These are phyloP conservation scores for Hippophae tibetana DNA, from an alignment of 306 rosid species.

Conservation along the genomic window DNA sequence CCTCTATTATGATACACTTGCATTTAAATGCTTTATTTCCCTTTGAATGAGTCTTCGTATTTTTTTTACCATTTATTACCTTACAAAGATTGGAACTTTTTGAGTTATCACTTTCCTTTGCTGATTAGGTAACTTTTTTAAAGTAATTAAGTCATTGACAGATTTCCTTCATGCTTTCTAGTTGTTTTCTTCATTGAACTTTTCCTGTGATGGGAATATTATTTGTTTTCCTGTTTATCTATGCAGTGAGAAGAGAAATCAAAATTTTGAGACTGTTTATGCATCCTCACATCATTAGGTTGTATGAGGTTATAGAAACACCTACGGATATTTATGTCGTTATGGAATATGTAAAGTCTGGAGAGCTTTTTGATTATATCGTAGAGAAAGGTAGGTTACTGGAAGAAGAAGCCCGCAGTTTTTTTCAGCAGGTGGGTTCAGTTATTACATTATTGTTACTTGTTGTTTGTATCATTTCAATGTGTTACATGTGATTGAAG, in stretches of 20 bases:
- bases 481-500: constrained; percentile 1
- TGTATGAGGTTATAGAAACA: constrained; percentile 85
- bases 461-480: constrained; percentile 9
- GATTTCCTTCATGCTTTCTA: background rate
- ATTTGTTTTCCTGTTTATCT: background rate
- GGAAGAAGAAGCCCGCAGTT: constrained; percentile 91
- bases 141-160: no score
- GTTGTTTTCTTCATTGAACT: background rate
- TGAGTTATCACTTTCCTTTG: no score
- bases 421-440: constrained; percentile 79
- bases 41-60: background rate
- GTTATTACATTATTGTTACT: constrained; percentile 2
- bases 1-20: no score
- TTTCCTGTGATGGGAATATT: no score
- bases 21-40: background rate
- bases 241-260: constrained; percentile 80
- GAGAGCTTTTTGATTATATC: constrained; percentile 91
- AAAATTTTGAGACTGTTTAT: constrained; percentile 79
- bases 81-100: no score
- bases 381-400: constrained; percentile 90
- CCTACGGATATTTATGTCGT: constrained; percentile 72
- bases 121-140: no score
- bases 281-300: constrained; percentile 91
- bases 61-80: no score
- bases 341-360: constrained; percentile 81